Percentiles rank a stretch among this genome's conserved stretches.
These are phyloP conservation scores for Claviceps humidiphila DNA, from an alignment of 2,329 filamentous ascomycete species.

Conservation along the genomic window DNA sequence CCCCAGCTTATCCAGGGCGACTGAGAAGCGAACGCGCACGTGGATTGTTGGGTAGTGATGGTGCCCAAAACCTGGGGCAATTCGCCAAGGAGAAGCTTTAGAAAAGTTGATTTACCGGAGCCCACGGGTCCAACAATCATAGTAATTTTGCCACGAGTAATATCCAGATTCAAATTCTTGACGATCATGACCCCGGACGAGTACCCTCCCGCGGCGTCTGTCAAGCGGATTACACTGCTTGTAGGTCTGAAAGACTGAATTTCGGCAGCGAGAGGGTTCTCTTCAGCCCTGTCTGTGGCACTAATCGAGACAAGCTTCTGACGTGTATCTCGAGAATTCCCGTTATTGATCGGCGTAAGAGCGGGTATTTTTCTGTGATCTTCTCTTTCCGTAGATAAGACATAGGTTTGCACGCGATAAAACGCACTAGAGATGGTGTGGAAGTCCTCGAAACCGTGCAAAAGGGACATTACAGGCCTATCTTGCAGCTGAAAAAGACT, in stretches of 20 bases:
- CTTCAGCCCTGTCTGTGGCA: not conserved
- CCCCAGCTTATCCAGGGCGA: constrained; percentile 13
- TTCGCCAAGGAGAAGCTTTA: constrained; percentile 13
- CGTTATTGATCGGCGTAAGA: not conserved
- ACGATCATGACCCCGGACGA: constrained; percentile 1
- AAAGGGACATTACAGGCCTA: constrained; percentile 9
- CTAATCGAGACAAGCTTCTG: not conserved
- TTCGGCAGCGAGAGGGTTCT: not conserved
- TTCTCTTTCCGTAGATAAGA: constrained; percentile 9
- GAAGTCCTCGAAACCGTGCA: constrained; percentile 10
- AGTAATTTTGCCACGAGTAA: constrained; percentile 9
- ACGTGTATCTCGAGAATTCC: not conserved
- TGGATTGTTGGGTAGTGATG: constrained; percentile 4
- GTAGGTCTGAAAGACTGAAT: not conserved
- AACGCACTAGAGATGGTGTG: constrained; percentile 12
- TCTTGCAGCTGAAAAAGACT: constrained; percentile 11
- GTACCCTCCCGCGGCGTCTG: constrained; percentile 7
- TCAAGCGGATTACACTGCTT: not conserved
- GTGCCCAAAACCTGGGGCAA: constrained; percentile 8
- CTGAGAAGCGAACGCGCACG: constrained; percentile 13
- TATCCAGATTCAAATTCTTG: constrained; percentile 6
- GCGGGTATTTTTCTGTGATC: constrained; percentile 1
- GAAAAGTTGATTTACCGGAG: constrained; percentile 12
- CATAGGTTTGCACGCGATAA: constrained; percentile 10
- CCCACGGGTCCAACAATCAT: constrained; percentile 14